Conservation (phyloP, 768 basidiomycete genomes). For the Agaricus sinodeliciosus region DNA sequence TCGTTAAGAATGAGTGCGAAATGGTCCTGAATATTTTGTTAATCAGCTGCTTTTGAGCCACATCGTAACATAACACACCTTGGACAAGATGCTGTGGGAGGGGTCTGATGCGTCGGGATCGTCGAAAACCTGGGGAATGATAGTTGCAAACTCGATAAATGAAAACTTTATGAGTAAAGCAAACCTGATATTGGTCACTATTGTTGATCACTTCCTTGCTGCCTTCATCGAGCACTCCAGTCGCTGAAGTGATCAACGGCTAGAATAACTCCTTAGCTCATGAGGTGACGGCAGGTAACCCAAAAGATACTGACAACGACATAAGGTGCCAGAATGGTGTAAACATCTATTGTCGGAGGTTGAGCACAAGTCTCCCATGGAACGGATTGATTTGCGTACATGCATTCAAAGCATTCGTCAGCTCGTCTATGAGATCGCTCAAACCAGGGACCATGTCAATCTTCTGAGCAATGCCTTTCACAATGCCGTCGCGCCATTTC, state of each 20-base stretch:
- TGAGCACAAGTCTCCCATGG: not conserved
- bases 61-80: conserved; percentile 28
- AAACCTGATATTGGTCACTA: conserved; percentile 60
- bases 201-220: conserved; percentile 65
- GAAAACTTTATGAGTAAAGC: not conserved
- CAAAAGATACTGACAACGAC: conserved; percentile 34
- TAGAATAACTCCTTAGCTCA: conserved; percentile 18
- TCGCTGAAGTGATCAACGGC: conserved; percentile 58
- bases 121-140: conserved; percentile 48
- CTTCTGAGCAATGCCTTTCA: conserved; percentile 42
- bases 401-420: conserved; percentile 60
- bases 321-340: conserved; percentile 62
- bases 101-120: conserved; percentile 64
- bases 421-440: conserved; percentile 45
- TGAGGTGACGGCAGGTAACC: not conserved
- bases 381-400: conserved; percentile 31
- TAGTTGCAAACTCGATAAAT: not conserved
- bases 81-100: conserved; percentile 66
- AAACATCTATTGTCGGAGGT: conserved; percentile 37
- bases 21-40: conserved; percentile 43
- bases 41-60: not conserved
- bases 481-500: conserved; percentile 58
- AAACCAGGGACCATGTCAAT: conserved; percentile 67
- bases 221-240: conserved; percentile 48
- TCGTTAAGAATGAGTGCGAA: conserved; percentile 68